Percentiles rank a stretch among this genome's conserved stretches.
Conservation (phyloP, 345 rosid species). For the Citrus hindsii region DNA sequence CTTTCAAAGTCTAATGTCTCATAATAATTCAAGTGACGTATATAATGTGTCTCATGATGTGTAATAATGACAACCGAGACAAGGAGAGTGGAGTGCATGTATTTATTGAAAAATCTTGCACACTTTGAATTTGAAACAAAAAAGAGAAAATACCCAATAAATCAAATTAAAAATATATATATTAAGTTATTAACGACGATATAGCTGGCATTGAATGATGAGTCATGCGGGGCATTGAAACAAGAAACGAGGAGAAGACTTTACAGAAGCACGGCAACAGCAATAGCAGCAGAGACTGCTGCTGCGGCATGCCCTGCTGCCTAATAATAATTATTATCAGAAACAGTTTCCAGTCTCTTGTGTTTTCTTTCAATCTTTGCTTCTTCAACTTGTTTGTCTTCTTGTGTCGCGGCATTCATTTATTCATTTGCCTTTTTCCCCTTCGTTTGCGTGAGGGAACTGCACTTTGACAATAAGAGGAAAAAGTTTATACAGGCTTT, state of each 20-base stretch:
- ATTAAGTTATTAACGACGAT: too few species aligned
- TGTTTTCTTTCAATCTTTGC: not conserved
- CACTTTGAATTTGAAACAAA: not conserved
- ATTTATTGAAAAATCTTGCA: not conserved
- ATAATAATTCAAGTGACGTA: not conserved
- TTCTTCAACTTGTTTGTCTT: not conserved
- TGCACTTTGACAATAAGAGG: constrained; percentile 13
- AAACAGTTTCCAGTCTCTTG: not conserved
- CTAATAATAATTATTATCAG: not conserved
- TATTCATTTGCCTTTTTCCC: not conserved
- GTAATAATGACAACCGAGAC: not conserved
- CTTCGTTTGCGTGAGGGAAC: constrained; percentile 20
- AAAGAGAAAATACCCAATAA: not conserved
- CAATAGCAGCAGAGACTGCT: not conserved
- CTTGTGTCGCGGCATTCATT: not conserved
- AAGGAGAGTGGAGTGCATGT: not conserved
- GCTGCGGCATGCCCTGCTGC: not conserved
- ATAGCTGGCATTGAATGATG: constrained; percentile 21
- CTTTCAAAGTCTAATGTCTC: constrained; percentile 4
- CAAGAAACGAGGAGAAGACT: constrained; percentile 16
- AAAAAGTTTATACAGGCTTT: not conserved
- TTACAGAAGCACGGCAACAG: not conserved
- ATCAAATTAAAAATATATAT: not conserved
- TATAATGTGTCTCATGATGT: not conserved
- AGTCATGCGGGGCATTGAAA: constrained; percentile 27